A percentile compares a stretch with the other conserved stretches of the same genome.
phyloP scores from a whole-genome alignment of 345 rosid species.

The Eucalyptus sideroxylon region DNA sequence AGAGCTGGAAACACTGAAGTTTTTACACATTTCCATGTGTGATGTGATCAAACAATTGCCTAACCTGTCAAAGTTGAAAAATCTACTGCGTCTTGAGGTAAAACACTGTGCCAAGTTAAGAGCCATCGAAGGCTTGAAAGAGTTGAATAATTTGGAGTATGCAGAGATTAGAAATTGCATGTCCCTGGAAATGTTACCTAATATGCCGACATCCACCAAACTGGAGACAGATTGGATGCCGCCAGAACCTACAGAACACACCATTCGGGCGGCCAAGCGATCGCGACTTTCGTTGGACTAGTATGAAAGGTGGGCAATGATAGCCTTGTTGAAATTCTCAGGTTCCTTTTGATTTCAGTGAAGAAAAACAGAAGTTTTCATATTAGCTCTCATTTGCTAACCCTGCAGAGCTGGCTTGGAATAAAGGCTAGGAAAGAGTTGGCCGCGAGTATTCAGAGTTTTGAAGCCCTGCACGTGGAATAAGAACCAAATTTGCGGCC shows the following conservation, averaged over 20 bases:
- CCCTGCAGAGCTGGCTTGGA: neutral
- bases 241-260: neutral
- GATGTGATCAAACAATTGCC: neutral
- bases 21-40: rapidly evolving
- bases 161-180: rapidly evolving
- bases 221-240: neutral
- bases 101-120: neutral
- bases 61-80: neutral
- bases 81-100: neutral
- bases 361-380: neutral
- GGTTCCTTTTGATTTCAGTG: neutral
- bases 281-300: neutral
- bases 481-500: neutral
- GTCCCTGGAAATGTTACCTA: neutral
- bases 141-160: neutral
- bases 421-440: neutral
- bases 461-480: neutral
- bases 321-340: neutral
- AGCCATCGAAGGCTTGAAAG: neutral
- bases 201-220: neutral
- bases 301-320: neutral
- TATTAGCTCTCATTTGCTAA: neutral
- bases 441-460: neutral
- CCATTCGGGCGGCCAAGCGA: neutral
- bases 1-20: neutral